phyloP scores from a whole-genome alignment of 2,329 filamentous ascomycete species.

The Lecanicillium sp. region DNA sequence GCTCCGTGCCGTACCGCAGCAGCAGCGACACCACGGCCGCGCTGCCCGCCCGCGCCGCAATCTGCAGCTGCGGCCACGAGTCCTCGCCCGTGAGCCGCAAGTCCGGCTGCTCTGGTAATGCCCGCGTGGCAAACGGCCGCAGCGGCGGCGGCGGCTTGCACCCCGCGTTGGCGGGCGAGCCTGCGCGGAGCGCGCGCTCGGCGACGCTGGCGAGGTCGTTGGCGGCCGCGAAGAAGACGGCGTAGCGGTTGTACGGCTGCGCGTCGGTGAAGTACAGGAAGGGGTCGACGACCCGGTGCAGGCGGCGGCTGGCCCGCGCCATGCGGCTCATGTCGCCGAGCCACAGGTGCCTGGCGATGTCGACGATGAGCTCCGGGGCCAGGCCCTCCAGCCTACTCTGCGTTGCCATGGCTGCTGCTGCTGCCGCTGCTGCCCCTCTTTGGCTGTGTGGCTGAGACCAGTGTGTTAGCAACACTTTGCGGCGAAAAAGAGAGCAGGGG shows the following conservation, averaged over 20 bases:
- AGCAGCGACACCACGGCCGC: too few relatives aligned
- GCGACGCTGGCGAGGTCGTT: neutral
- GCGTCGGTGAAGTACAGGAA: conserved; percentile 4
- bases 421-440: too few relatives aligned
- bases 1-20: too few relatives aligned
- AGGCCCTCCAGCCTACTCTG: neutral
- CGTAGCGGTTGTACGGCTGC: conserved; percentile 6
- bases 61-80: too few relatives aligned
- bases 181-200: neutral
- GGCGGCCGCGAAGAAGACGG: conserved; percentile 5
- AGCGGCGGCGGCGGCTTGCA: neutral
- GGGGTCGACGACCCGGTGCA: neutral
- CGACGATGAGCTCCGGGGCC: neutral
- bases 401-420: neutral
- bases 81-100: too few relatives aligned
- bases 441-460: neutral
- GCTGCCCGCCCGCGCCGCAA: too few relatives aligned
- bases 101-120: too few relatives aligned
- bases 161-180: neutral
- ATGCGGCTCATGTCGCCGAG: conserved; percentile 9
- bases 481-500: neutral
- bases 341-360: conserved; percentile 1
- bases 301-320: neutral
- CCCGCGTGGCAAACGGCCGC: neutral
- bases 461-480: neutral